Conservation (phyloP, 805 yeast species). For the Wickerhamomyces alni region DNA sequence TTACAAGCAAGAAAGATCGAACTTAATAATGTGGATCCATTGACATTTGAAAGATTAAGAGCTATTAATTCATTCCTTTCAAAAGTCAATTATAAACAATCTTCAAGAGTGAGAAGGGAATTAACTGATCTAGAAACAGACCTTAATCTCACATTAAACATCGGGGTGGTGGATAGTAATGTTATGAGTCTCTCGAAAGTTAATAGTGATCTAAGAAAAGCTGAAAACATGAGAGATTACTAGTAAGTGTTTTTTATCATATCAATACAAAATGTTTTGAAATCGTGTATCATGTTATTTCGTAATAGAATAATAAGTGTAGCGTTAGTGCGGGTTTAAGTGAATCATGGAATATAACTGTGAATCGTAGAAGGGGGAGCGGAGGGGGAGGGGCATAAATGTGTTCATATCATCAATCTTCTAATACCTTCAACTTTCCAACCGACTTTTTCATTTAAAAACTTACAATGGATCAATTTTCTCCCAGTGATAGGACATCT, state of each 20-base stretch:
- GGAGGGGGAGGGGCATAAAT: no score
- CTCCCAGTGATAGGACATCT: constrained; percentile 82
- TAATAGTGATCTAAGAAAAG: not conserved
- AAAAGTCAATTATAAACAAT: constrained; percentile 16
- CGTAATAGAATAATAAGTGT: no score
- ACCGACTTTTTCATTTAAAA: constrained; percentile 46
- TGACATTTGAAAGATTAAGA: constrained; percentile 7
- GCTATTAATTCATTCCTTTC: constrained; percentile 15
- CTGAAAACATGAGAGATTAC: not conserved
- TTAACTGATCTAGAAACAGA: constrained; percentile 19
- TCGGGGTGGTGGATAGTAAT: constrained; percentile 16
- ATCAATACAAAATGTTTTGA: no score
- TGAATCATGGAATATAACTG: no score
- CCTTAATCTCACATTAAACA: constrained; percentile 12
- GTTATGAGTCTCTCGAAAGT: constrained; percentile 4
- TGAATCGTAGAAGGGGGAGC: no score
- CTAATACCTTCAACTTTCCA: constrained; percentile 78
- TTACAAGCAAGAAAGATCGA: not conserved
- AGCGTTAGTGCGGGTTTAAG: no score
- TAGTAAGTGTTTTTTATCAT: not conserved
- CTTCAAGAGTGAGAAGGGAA: constrained; percentile 8
- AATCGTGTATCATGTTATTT: no score
- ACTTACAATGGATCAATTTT: constrained; percentile 63
- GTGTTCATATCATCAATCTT: constrained; percentile 46
- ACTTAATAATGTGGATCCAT: not conserved